Conservation (phyloP, 129 eudicot species). For the sunflower (Helianthus annuus) region DNA sequence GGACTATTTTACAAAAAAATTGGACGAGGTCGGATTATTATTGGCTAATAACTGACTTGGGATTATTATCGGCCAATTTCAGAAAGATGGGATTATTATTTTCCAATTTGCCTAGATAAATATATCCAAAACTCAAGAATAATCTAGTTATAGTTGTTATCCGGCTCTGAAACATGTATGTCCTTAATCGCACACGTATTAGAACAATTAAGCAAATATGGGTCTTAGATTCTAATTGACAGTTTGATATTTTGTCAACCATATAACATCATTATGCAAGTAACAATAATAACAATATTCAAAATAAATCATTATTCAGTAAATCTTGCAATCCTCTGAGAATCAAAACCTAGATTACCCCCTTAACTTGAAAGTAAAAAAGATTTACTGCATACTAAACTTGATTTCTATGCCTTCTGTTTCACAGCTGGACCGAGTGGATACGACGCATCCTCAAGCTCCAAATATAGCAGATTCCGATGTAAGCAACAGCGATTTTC, state of each 20-base stretch:
- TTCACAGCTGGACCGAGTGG: constrained; percentile 38
- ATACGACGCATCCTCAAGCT: constrained; percentile 32
- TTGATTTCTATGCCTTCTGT: not conserved
- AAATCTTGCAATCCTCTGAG: not conserved
- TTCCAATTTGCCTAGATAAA: too few species aligned
- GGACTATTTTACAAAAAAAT: too few species aligned
- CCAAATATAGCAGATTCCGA: constrained; percentile 34
- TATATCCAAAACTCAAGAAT: not conserved
- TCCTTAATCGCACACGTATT: not conserved
- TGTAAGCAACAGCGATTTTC: constrained; percentile 24
- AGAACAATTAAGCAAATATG: not conserved
- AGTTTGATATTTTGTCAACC: not conserved
- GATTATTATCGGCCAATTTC: too few species aligned
- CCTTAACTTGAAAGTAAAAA: not conserved
- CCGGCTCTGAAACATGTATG: not conserved
- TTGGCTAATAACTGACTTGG: too few species aligned
- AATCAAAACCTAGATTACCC: not conserved
- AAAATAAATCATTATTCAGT: not conserved
- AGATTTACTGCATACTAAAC: not conserved
- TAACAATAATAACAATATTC: not conserved
- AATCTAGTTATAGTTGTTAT: not conserved
- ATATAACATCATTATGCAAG: constrained; percentile 1
- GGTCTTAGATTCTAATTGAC: not conserved
- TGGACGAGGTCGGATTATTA: too few species aligned
- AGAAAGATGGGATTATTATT: too few species aligned